A percentile compares a stretch with the other conserved stretches of the same genome.
phyloP scores from a whole-genome alignment of 129 eudicot species.

The Lactuca saligna region DNA sequence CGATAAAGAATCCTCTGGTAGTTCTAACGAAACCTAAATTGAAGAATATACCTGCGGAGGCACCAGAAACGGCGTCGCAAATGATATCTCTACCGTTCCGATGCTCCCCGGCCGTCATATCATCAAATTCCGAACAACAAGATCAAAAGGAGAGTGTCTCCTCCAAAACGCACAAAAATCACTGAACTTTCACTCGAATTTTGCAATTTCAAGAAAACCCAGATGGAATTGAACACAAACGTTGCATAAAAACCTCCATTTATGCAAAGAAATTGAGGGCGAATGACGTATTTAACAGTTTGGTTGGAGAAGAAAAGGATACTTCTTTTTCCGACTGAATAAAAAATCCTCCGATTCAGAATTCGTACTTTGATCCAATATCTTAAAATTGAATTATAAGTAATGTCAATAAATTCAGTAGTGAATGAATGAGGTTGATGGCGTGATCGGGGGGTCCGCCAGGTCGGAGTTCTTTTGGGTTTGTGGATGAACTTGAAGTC shows the following conservation, averaged over 20 bases:
- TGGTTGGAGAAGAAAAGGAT: not conserved
- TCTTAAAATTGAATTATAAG: not conserved
- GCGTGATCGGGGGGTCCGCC: constrained; percentile 3
- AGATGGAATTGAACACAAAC: constrained; percentile 5
- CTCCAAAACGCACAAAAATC: constrained; percentile 7
- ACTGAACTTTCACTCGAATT: constrained; percentile 3
- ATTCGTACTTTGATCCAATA: too few relatives aligned
- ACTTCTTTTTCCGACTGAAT: not conserved
- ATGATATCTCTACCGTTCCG: constrained; percentile 20
- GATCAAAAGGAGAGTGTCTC: not conserved
- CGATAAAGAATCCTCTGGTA: not conserved
- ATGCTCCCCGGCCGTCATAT: constrained; percentile 24
- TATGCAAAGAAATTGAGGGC: constrained; percentile 1
- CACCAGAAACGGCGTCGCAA: constrained; percentile 38
- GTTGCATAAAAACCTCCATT: not conserved
- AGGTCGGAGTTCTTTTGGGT: not conserved
- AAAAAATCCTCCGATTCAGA: not conserved
- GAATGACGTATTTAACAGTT: not conserved
- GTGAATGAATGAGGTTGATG: not conserved
- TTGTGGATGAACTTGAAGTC: not conserved
- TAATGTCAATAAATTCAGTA: not conserved
- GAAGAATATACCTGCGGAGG: constrained; percentile 29
- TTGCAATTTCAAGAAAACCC: constrained; percentile 4
- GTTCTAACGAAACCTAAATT: not conserved
- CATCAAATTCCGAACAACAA: constrained; percentile 5